These are phyloP conservation scores for Alternaria burnsii DNA, from an alignment of 2,329 filamentous ascomycete species.

Conservation along the genomic window DNA sequence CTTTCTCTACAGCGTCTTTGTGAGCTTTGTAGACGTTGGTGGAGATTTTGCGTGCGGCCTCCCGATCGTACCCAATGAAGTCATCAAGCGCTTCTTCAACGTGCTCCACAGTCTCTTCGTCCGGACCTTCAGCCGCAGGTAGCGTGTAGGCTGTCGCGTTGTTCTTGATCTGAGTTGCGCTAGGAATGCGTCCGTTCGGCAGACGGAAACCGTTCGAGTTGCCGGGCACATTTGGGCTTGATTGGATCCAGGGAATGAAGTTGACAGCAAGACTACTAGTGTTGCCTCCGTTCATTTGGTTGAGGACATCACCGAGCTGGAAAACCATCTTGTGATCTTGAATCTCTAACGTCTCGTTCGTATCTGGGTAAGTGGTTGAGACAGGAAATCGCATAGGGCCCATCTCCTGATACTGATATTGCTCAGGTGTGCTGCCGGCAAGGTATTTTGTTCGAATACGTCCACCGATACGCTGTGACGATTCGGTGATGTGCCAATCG, in stretches of 20 bases:
- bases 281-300: conserved; percentile 64
- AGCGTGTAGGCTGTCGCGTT: conserved; percentile 35
- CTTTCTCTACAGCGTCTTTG: conserved; percentile 62
- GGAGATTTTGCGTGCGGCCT: conserved; percentile 51
- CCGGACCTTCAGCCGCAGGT: conserved; percentile 24
- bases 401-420: conserved; percentile 74
- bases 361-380: conserved; percentile 57
- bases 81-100: conserved; percentile 30
- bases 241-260: conserved; percentile 71
- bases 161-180: conserved; percentile 38
- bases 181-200: conserved; percentile 47
- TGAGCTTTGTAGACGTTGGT: conserved; percentile 62
- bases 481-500: conserved; percentile 70
- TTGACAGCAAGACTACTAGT: conserved; percentile 60
- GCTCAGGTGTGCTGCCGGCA: conserved; percentile 63
- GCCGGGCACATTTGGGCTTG: conserved; percentile 62
- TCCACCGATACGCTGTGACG: conserved; percentile 67
- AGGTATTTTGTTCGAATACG: conserved; percentile 71
- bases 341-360: conserved; percentile 67
- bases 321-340: conserved; percentile 72
- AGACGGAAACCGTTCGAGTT: conserved; percentile 47
- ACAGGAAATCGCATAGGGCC: conserved; percentile 72
- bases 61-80: conserved; percentile 31
- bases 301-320: conserved; percentile 68
- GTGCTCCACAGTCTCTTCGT: conserved; percentile 29